Base-by-base conservation (phyloP, 2,329 filamentous ascomycete genomes). In the Acrocalymma vagum region DNA sequence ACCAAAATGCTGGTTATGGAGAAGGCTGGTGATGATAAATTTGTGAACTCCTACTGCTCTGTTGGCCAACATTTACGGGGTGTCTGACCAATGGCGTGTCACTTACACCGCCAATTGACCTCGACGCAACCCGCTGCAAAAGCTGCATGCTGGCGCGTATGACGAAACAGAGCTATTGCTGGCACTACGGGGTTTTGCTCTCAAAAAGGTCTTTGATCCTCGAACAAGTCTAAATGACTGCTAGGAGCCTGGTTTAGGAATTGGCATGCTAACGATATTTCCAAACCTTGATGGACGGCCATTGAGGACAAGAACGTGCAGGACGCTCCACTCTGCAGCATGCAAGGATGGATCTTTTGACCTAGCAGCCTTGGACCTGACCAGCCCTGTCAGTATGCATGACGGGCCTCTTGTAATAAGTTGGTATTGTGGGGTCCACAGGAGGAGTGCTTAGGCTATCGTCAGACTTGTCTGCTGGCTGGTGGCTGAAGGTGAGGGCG, bases 21-120 rank as follows among this genome's bases (percentile, higher is more conserved):
- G 42, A 51, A 52, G 56, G 47, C 42, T 58, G 50, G 41, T 48
- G 52, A 46, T 37, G 41, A 48, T 45, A 45, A 39, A 48, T 43
- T 51, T 56, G 53, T 41, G 32, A 52, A 28, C 30, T 45, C 29
- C 45, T 27, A 40, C 44, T 51, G 52, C 30, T 40, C 50, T 36
- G 50, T 49, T 52, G 50, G 49, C 58, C 45, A 60, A 45, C 54
- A 60, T 51, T 53, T 53, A 41, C 13, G 29, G 18, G 40, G 42
- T 42, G 46, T 36, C 35, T 33, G 49, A 29, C 65, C 63, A 69
- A 69, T 67, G 36, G 58, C 38, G 49, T 38, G 20, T 18, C 35
- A 54, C 48, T 44, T 54, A 51, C 66, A 69, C 66, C 66, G 66
- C 66, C 51, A 60, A 58, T 67, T 63, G 49, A 41, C 35, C 46